A percentile compares a stretch with the other conserved stretches of the same genome.
Evolutionary conservation across 129 eudicot species (phyloP).

Genomic region (Lactuca sativa): DNA sequence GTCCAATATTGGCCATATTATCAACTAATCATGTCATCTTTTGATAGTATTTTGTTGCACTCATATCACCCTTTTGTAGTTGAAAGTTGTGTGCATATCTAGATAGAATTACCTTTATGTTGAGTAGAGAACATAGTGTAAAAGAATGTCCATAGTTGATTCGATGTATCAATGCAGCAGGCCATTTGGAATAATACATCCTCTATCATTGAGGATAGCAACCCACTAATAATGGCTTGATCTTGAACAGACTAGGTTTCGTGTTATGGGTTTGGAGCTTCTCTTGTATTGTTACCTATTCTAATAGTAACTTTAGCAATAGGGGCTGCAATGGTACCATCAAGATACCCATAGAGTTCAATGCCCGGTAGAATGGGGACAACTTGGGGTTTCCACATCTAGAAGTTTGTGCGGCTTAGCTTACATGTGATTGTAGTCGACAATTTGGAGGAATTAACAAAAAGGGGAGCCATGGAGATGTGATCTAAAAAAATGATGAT

Average conservation of each 20-base stretch:
- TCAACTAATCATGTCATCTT: not conserved
- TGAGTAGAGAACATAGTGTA: not conserved
- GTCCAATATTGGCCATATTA: not conserved
- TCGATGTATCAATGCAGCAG: not conserved
- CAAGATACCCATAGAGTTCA: no score
- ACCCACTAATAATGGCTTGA: not conserved
- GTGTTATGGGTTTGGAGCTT: not conserved
- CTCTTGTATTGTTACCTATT: not conserved
- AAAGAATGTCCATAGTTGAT: not conserved
- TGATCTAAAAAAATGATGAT: no score
- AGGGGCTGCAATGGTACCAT: not conserved
- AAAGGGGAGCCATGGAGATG: no score
- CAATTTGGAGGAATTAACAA: no score
- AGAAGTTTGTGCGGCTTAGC: no score
- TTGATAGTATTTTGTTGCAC: not conserved
- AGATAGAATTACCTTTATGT: not conserved
- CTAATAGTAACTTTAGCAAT: not conserved
- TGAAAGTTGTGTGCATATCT: not conserved
- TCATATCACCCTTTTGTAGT: not conserved
- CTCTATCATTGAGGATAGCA: not conserved
- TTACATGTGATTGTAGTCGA: no score
- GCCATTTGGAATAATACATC: not conserved
- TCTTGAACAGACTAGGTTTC: not conserved
- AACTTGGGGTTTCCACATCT: no score
- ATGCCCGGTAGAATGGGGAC: no score